Evolutionary conservation across 345 rosid species (phyloP).

Genomic region (Eutrema yunnanense): DNA sequence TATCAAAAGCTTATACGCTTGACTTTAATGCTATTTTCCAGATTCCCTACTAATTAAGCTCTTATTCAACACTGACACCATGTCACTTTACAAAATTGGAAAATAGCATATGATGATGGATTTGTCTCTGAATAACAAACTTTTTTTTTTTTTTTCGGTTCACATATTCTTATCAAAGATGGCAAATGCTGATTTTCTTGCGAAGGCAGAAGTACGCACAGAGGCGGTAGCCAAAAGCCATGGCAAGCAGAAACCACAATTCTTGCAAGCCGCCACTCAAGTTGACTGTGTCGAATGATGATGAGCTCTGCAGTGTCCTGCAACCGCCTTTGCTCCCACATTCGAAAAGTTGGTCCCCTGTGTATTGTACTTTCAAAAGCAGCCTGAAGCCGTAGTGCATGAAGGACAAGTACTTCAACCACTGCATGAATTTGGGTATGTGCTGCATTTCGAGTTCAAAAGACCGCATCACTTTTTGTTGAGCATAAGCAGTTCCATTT

Average conservation of each 20-base stretch:
- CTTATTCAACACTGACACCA: slow-evolving; percentile 3
- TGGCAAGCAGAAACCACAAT: slow-evolving; percentile 79
- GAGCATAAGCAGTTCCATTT: neutral
- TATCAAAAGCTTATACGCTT: slow-evolving; percentile 9
- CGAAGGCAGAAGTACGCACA: slow-evolving; percentile 70
- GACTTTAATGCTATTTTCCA: neutral
- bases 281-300: slow-evolving; percentile 70
- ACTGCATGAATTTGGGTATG: slow-evolving; percentile 71
- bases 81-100: neutral
- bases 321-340: slow-evolving; percentile 75
- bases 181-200: slow-evolving; percentile 49
- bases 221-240: slow-evolving; percentile 69
- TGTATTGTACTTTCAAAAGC: slow-evolving; percentile 73
- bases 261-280: slow-evolving; percentile 76
- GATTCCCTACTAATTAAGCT: neutral
- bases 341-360: slow-evolving; percentile 65
- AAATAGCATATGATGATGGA: no score
- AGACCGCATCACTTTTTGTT: neutral
- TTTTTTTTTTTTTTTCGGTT: neutral
- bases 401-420: slow-evolving; percentile 76
- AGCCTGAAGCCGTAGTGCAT: slow-evolving; percentile 89
- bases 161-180: slow-evolving; percentile 37
- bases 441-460: slow-evolving; percentile 49
- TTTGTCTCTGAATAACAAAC: no score
- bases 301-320: slow-evolving; percentile 63